Conservation (phyloP, 1,139 yeast genomes). For the Diutina pseudorugosa region DNA sequence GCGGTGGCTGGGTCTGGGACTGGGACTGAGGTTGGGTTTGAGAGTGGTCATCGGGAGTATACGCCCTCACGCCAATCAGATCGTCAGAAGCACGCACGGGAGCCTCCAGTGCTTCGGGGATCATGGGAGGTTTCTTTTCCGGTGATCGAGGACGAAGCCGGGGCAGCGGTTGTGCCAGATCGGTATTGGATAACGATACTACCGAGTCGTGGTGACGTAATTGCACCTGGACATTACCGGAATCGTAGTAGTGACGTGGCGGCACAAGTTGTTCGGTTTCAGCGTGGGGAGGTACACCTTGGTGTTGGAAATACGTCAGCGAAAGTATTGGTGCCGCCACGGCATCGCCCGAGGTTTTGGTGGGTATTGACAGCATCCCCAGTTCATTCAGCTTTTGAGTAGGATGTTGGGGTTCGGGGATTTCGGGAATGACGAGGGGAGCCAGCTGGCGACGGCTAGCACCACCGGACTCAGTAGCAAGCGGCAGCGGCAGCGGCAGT, state of each 20-base stretch:
- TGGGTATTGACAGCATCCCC: too few species aligned
- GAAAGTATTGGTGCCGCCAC: slow-evolving; percentile 7
- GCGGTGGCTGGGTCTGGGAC: too few species aligned
- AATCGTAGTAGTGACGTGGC: slow-evolving; percentile 7
- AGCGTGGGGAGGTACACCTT: slow-evolving; percentile 41
- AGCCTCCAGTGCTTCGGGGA: background rate
- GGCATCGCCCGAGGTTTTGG: slow-evolving; percentile 24
- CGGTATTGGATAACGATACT: slow-evolving; percentile 6
- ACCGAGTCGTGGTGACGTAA: slow-evolving; percentile 35
- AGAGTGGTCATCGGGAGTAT: background rate
- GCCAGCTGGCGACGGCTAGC: background rate
- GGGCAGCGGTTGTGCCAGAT: slow-evolving; percentile 7
- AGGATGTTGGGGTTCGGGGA: too few species aligned
- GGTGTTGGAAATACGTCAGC: slow-evolving; percentile 36
- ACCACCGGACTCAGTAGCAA: background rate
- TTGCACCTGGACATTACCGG: slow-evolving; percentile 15
- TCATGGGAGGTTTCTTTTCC: background rate
- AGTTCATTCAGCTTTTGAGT: too few species aligned
- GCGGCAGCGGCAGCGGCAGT: background rate
- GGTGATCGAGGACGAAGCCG: slow-evolving; percentile 10
- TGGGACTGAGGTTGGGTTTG: background rate
- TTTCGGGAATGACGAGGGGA: too few species aligned
- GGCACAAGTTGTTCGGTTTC: background rate
- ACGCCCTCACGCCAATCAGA: slow-evolving; percentile 2
- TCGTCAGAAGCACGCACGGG: background rate